Percentiles rank a stretch among this genome's conserved stretches.
Evolutionary conservation across 805 yeast genomes (phyloP).

Genomic region (Schizosaccharomyces cryophilus): DNA sequence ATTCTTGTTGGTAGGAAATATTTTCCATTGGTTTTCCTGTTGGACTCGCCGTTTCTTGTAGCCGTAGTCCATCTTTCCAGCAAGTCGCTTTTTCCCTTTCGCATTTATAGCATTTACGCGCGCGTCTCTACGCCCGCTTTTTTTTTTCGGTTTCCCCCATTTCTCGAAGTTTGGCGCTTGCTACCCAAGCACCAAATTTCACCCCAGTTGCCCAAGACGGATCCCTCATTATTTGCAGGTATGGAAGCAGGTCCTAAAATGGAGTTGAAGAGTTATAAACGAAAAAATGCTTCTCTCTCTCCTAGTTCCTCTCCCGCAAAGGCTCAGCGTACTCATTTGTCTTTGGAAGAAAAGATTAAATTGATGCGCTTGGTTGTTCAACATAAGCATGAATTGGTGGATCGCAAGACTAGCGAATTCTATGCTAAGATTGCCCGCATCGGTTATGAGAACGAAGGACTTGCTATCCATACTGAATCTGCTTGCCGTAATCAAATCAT

Average conservation of each 20-base stretch:
- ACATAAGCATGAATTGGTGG: neutral
- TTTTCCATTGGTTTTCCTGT: too few relatives aligned
- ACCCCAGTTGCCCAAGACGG: neutral
- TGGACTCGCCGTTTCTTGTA: too few relatives aligned
- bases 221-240: neutral
- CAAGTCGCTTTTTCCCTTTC: too few relatives aligned
- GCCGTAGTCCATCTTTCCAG: too few relatives aligned
- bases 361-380: neutral
- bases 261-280: neutral
- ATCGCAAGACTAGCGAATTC: neutral
- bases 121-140: neutral
- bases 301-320: slow-evolving; percentile 1
- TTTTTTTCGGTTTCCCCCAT: neutral
- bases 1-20: too few relatives aligned
- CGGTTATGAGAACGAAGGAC: slow-evolving; percentile 1
- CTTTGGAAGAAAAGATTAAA: neutral
- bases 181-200: neutral
- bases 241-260: neutral
- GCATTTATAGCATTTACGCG: too few relatives aligned
- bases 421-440: neutral
- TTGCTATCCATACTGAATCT: neutral
- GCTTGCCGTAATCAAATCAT: neutral
- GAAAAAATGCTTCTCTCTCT: neutral
- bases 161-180: neutral
- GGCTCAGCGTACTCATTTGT: neutral